phyloP scores from a whole-genome alignment of 2,329 filamentous ascomycete genomes.

The Paramyrothecium roridum region DNA sequence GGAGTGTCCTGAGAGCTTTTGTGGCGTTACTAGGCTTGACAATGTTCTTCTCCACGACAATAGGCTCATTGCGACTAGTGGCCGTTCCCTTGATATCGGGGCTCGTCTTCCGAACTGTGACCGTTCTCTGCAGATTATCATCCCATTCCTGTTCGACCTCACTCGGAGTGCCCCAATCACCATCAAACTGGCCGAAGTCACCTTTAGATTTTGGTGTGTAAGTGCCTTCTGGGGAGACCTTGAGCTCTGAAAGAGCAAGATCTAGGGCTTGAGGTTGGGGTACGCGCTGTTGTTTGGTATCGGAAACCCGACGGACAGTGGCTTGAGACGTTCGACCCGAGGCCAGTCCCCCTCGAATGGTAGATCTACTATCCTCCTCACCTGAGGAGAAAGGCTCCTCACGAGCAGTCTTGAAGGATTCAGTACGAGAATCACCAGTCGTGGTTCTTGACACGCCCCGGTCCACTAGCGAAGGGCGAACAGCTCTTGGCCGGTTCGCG shows the following conservation, averaged over 20 bases:
- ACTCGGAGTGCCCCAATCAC: conserved; percentile 49
- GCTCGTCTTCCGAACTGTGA: conserved; percentile 47
- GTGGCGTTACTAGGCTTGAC: conserved; percentile 50
- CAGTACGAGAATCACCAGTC: conserved; percentile 58
- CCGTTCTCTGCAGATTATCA: conserved; percentile 49
- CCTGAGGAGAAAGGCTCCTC: conserved; percentile 64
- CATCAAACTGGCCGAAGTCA: conserved; percentile 56
- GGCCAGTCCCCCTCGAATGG: conserved; percentile 32
- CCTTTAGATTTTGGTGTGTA: conserved; percentile 37
- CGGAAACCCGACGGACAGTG: conserved; percentile 36
- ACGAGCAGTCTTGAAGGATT: conserved; percentile 69
- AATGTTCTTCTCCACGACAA: conserved; percentile 44
- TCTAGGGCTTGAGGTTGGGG: conserved; percentile 32
- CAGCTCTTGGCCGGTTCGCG: conserved; percentile 36
- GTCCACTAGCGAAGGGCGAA: conserved; percentile 45
- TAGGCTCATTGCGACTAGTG: conserved; percentile 23
- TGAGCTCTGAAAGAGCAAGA: conserved; percentile 38
- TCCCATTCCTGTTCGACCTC: conserved; percentile 55
- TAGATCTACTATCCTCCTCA: conserved; percentile 44
- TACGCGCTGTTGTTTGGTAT: conserved; percentile 11
- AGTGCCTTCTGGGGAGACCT: conserved; percentile 35
- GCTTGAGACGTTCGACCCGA: conserved; percentile 41
- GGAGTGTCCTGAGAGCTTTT: conserved; percentile 43
- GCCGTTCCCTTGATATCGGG: conserved; percentile 18
- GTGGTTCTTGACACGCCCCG: conserved; percentile 50